These are phyloP conservation scores for Suillus subluteus DNA, from an alignment of 768 basidiomycete species.

Conservation along the genomic window DNA sequence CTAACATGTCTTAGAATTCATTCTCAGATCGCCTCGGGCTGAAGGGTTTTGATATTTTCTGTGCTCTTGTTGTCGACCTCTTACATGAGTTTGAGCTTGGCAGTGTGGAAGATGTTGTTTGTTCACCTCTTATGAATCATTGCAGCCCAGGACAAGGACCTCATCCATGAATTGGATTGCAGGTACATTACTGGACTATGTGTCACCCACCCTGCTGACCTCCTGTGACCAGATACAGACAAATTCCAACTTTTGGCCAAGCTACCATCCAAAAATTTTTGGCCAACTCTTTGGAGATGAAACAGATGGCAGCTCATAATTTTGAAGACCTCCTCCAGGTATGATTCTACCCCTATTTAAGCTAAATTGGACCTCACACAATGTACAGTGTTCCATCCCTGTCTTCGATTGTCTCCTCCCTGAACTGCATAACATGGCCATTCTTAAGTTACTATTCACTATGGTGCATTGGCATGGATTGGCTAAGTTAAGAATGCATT, in stretches of 20 bases:
- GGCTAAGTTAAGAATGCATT: not conserved
- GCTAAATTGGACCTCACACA: too few species aligned
- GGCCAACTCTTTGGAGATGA: slow-evolving; percentile 36
- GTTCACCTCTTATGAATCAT: slow-evolving; percentile 41
- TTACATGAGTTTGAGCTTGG: slow-evolving; percentile 45
- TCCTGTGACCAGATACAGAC: not conserved
- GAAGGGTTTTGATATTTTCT: slow-evolving; percentile 27
- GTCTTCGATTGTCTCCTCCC: slow-evolving; percentile 32
- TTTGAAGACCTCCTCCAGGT: slow-evolving; percentile 41
- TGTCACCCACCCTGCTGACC: not conserved
- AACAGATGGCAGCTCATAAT: slow-evolving; percentile 37
- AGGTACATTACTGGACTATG: not conserved
- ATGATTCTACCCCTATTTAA: too few species aligned
- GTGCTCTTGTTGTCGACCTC: slow-evolving; percentile 36
- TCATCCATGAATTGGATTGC: not conserved
- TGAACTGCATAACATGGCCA: not conserved
- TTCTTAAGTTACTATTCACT: slow-evolving; percentile 13
- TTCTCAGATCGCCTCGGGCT: slow-evolving; percentile 31
- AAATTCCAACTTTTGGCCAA: slow-evolving; percentile 32
- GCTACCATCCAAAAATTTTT: slow-evolving; percentile 33
- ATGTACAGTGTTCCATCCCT: slow-evolving; percentile 34
- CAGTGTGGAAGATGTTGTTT: slow-evolving; percentile 39
- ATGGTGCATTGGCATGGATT: slow-evolving; percentile 20
- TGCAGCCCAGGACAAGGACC: not conserved
- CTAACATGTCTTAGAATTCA: slow-evolving; percentile 33